A percentile compares a stretch with the other conserved stretches of the same genome.
phyloP scores from a whole-genome alignment of 495 filamentous ascomycete species.

The Amniculicola lignicola region DNA sequence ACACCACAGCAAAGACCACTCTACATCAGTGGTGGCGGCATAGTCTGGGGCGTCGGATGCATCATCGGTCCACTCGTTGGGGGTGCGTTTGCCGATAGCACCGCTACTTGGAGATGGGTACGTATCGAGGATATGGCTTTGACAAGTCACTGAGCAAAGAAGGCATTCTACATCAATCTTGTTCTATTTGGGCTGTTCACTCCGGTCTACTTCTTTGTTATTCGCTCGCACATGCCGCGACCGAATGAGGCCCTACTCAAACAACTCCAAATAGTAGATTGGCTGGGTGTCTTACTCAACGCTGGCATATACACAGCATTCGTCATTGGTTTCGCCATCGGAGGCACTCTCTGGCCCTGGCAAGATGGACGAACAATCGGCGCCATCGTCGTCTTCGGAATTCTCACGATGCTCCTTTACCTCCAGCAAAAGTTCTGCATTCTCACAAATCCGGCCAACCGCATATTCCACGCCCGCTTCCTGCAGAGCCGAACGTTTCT shows the following conservation, averaged over 20 bases:
- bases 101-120: constrained; percentile 47
- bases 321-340: constrained; percentile 27
- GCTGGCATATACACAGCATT: constrained; percentile 16
- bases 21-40: constrained; percentile 20
- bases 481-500: constrained; percentile 14
- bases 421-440: constrained; percentile 22
- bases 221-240: constrained; percentile 51
- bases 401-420: constrained; percentile 15
- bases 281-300: constrained; percentile 38
- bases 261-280: constrained; percentile 45
- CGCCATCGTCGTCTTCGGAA: constrained; percentile 7
- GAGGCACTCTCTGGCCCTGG: constrained; percentile 26
- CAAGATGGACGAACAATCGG: constrained; percentile 17
- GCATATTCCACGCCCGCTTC: constrained; percentile 24
- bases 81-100: constrained; percentile 56
- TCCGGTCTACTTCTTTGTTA: constrained; percentile 56
- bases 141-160: constrained; percentile 51
- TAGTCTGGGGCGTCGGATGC: constrained; percentile 31
- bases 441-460: constrained; percentile 13
- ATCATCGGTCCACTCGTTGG: constrained; percentile 60
- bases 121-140: background rate
- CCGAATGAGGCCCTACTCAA: constrained; percentile 39
- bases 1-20: constrained; percentile 10
- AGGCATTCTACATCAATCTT: constrained; percentile 75
- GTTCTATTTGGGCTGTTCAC: constrained; percentile 52